Percentiles rank a stretch among this genome's conserved stretches.
phyloP scores from a whole-genome alignment of 768 basidiomycete genomes.

The Podaxis mareebaensis region DNA sequence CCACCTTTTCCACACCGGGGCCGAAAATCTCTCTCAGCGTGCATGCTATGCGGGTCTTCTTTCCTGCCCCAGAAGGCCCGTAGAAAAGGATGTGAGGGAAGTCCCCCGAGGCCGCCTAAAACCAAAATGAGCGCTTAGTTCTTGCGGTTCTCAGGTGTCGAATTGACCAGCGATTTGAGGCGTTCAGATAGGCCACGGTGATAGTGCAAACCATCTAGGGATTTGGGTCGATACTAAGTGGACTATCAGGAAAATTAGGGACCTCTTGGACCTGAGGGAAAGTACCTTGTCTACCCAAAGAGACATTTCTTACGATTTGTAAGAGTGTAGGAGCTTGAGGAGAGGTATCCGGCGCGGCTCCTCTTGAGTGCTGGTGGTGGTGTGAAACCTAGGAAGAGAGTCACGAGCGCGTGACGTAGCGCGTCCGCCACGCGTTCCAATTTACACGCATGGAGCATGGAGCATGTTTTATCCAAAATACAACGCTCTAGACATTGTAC shows the following conservation, averaged over 20 bases:
- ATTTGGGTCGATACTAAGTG: conserved; percentile 77
- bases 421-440: conserved; percentile 19
- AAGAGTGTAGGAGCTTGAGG: neutral
- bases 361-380: neutral
- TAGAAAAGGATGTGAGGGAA: conserved; percentile 99
- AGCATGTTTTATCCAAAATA: neutral
- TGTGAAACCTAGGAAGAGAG: neutral
- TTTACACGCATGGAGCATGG: neutral
- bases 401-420: conserved; percentile 24
- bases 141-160: neutral
- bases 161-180: conserved; percentile 68
- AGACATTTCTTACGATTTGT: conserved; percentile 43
- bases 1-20: conserved; percentile 87
- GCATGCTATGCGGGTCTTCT: conserved; percentile 94
- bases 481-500: neutral
- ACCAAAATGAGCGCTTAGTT: neutral
- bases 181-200: conserved; percentile 79
- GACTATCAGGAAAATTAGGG: conserved; percentile 7
- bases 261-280: conserved; percentile 10
- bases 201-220: conserved; percentile 86
- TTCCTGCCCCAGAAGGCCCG: conserved; percentile 95
- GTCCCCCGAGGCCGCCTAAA: conserved; percentile 83
- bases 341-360: neutral
- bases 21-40: conserved; percentile 90
- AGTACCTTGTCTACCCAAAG: conserved; percentile 68